These are phyloP conservation scores for Lepidium sativum DNA, from an alignment of 345 rosid species.

Conservation along the genomic window DNA sequence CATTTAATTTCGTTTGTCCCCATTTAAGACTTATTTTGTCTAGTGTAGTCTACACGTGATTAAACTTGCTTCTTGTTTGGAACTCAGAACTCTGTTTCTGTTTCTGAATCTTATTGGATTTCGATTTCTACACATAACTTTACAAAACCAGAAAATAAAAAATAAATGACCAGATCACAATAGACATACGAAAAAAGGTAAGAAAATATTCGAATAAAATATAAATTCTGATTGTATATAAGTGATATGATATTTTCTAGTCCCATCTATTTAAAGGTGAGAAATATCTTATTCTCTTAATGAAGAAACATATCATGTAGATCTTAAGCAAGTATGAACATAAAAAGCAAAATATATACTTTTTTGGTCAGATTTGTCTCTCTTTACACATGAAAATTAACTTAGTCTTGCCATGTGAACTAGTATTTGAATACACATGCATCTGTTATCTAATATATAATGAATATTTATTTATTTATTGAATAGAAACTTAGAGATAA, in stretches of 20 bases:
- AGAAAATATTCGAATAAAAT: neutral
- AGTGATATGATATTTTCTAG: neutral
- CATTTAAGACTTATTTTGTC: neutral
- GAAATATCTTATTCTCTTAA: neutral
- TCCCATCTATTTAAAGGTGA: neutral
- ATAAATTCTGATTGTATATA: neutral
- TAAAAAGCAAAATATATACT: neutral
- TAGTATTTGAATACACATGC: neutral
- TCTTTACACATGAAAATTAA: neutral
- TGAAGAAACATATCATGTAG: neutral
- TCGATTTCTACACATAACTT: neutral
- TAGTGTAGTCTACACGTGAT: neutral
- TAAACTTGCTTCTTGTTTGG: neutral
- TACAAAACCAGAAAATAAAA: neutral
- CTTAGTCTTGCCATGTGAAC: neutral
- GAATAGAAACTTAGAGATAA: neutral
- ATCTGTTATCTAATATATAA: neutral
- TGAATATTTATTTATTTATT: neutral
- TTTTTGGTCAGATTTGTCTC: constrained; percentile 1
- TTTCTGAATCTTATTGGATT: neutral
- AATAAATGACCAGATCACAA: neutral
- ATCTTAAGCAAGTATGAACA: neutral
- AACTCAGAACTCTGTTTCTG: neutral
- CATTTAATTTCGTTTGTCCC: neutral
- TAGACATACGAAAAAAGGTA: neutral